These are phyloP conservation scores for Taiozyma sp. DNA, from an alignment of 1,139 yeast species.

Conservation along the genomic window DNA sequence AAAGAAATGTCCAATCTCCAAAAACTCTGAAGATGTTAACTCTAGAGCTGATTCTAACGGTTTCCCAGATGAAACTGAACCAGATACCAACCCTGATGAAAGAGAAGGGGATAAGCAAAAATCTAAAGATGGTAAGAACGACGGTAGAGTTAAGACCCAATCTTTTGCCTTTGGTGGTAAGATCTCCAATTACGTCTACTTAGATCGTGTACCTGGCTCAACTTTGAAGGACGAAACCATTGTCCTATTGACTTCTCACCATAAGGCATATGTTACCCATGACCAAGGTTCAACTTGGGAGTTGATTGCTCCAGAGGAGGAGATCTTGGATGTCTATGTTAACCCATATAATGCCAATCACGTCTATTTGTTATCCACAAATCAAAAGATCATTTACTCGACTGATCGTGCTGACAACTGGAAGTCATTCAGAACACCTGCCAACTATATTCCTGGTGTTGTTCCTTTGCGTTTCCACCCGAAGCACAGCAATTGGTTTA, in stretches of 20 bases:
- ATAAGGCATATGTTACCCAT: constrained; percentile 49
- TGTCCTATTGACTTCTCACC: constrained; percentile 39
- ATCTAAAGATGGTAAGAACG: constrained; percentile 29
- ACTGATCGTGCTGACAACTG: constrained; percentile 68
- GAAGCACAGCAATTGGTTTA: constrained; percentile 50
- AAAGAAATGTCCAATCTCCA: constrained; percentile 16
- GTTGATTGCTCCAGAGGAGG: constrained; percentile 43
- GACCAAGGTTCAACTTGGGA: constrained; percentile 74
- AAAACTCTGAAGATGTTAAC: constrained; percentile 25
- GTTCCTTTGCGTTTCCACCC: constrained; percentile 53
- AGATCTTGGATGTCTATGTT: constrained; percentile 49
- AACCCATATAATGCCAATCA: constrained; percentile 63
- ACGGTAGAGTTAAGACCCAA: constrained; percentile 30
- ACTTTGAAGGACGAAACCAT: constrained; percentile 43
- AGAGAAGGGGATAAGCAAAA: constrained; percentile 33
- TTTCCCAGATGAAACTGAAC: constrained; percentile 36
- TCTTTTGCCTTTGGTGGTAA: constrained; percentile 38
- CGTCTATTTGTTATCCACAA: constrained; percentile 56
- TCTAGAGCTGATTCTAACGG: constrained; percentile 25
- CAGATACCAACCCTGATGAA: constrained; percentile 29
- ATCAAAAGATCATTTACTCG: constrained; percentile 52
- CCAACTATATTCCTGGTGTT: constrained; percentile 36
- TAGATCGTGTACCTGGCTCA: constrained; percentile 36
- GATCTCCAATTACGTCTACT: constrained; percentile 41
- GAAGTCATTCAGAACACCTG: constrained; percentile 46